A percentile compares a stretch with the other conserved stretches of the same genome.
These are phyloP conservation scores for Ensete ventricosum DNA, from an alignment of 176 grass and related monocot species.

Conservation along the genomic window DNA sequence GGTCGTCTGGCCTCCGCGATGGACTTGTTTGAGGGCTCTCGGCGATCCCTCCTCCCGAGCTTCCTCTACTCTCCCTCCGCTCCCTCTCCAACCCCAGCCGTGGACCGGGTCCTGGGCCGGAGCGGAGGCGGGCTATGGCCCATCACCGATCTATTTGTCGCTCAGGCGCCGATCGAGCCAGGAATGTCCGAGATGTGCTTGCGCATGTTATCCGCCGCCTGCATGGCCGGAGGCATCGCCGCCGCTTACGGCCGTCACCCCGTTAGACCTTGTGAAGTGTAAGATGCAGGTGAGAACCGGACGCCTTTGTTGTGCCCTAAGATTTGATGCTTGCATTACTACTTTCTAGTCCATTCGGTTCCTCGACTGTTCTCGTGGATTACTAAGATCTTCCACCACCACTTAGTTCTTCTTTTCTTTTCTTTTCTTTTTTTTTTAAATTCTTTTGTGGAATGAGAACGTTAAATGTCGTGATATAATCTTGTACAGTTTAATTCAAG, in stretches of 20 bases:
- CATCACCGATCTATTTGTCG: not conserved
- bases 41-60: slow-evolving; percentile 66
- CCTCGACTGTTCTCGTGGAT: not conserved
- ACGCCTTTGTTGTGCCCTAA: not conserved
- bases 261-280: slow-evolving; percentile 10
- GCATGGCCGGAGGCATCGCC: not conserved
- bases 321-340: not conserved
- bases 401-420: not conserved
- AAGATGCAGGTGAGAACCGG: slow-evolving; percentile 11
- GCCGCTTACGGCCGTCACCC: slow-evolving; percentile 1
- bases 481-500: too few species aligned
- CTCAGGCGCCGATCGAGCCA: not conserved
- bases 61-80: slow-evolving; percentile 45
- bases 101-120: slow-evolving; percentile 17
- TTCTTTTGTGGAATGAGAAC: too few species aligned
- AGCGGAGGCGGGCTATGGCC: not conserved
- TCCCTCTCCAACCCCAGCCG: slow-evolving; percentile 25
- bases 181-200: slow-evolving; percentile 6
- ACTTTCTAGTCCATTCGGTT: not conserved
- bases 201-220: not conserved
- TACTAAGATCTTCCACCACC: not conserved
- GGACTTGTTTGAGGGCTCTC: slow-evolving; percentile 65
- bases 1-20: not conserved
- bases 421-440: too few species aligned
- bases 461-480: too few species aligned